Conservation (phyloP, 1,139 yeast genomes). For the Yamadazyma diddensiae region DNA sequence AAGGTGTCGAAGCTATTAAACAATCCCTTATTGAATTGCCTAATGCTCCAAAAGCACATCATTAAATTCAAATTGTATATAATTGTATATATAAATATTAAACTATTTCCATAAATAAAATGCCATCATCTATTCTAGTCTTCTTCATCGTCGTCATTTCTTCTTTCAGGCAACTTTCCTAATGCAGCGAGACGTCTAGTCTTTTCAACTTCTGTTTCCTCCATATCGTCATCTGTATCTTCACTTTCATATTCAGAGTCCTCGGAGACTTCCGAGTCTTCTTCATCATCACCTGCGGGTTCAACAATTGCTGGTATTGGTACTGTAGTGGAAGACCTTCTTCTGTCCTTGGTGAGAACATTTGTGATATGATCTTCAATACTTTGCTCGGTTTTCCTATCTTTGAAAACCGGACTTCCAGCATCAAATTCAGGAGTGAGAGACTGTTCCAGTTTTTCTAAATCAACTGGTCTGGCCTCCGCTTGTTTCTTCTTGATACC, state of each 20-base stretch:
- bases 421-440: constrained; percentile 19
- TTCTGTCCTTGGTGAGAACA: constrained; percentile 17
- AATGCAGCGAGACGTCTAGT: constrained; percentile 79
- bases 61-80: constrained; percentile 20
- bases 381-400: constrained; percentile 19
- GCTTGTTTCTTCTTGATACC: constrained; percentile 37
- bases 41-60: constrained; percentile 43
- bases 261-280: constrained; percentile 13
- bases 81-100: neutral
- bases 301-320: constrained; percentile 12
- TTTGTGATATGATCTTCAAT: constrained; percentile 27
- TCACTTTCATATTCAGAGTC: constrained; percentile 63
- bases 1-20: constrained; percentile 75
- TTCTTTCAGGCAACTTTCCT: constrained; percentile 46
- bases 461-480: constrained; percentile 7
- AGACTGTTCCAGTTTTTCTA: constrained; percentile 12
- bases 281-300: constrained; percentile 9
- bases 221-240: constrained; percentile 13
- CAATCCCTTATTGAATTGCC: constrained; percentile 60
- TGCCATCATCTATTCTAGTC: constrained; percentile 26
- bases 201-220: constrained; percentile 70
- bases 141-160: constrained; percentile 57
- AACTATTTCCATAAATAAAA: neutral
- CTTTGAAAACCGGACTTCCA: constrained; percentile 18
- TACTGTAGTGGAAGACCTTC: constrained; percentile 8